Evolutionary conservation across 2,329 filamentous ascomycete species (phyloP).

Genomic region (Nannizziopsis barbatae): DNA sequence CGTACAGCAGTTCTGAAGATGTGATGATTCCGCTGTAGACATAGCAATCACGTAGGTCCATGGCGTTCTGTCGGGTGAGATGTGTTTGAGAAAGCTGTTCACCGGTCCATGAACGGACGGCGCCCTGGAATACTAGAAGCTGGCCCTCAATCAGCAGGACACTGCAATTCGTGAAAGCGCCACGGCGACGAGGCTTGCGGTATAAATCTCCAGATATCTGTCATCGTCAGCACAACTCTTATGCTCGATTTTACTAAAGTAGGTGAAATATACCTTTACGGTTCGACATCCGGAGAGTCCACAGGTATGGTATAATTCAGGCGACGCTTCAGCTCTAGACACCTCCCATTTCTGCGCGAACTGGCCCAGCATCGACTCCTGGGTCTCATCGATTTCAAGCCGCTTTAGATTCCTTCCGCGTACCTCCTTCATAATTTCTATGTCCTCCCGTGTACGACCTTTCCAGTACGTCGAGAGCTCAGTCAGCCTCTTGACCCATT

Average conservation of each 20-base stretch:
- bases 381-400: slow-evolving; percentile 54
- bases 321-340: slow-evolving; percentile 50
- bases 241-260: background rate
- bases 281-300: slow-evolving; percentile 52
- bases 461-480: slow-evolving; percentile 53
- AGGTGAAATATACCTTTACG: slow-evolving; percentile 36
- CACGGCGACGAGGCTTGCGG: slow-evolving; percentile 52
- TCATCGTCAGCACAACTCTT: background rate
- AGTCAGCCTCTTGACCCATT: slow-evolving; percentile 51
- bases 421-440: slow-evolving; percentile 46
- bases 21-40: slow-evolving; percentile 54
- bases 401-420: slow-evolving; percentile 48
- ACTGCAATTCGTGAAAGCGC: slow-evolving; percentile 49
- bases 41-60: slow-evolving; percentile 54
- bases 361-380: slow-evolving; percentile 54
- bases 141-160: slow-evolving; percentile 52
- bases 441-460: slow-evolving; percentile 44
- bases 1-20: slow-evolving; percentile 51
- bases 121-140: slow-evolving; percentile 52
- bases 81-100: slow-evolving; percentile 49
- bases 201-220: slow-evolving; percentile 52
- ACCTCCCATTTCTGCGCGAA: slow-evolving; percentile 60
- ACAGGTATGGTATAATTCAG: slow-evolving; percentile 57
- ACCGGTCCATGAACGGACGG: slow-evolving; percentile 45
- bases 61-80: slow-evolving; percentile 48